A percentile compares a stretch with the other conserved stretches of the same genome.
Evolutionary conservation across 352 stramenopile species (phyloP).

Genomic region (Bremia lactucae): DNA sequence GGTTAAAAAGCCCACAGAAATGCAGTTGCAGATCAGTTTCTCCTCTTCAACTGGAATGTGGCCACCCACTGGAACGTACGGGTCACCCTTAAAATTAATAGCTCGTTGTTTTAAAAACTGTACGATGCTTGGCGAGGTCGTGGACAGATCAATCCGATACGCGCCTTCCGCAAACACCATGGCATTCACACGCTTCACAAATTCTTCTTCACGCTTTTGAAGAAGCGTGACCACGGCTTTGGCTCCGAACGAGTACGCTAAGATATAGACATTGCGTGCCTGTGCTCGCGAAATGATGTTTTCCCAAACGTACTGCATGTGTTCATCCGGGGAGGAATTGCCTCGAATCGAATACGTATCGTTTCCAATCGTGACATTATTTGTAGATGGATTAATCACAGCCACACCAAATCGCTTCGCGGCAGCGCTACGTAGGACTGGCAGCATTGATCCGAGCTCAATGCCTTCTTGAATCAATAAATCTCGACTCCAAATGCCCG

Average conservation of each 20-base stretch:
- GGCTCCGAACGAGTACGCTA: conserved; percentile 61
- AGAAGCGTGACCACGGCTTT: conserved; percentile 61
- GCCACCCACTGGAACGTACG: conserved; percentile 26
- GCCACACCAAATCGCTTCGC: conserved; percentile 37
- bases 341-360: conserved; percentile 44
- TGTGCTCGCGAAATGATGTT: conserved; percentile 51
- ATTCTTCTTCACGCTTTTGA: conserved; percentile 45
- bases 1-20: conserved; percentile 50
- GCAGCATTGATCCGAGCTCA: conserved; percentile 69
- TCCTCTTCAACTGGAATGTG: conserved; percentile 45
- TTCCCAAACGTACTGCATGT: conserved; percentile 69
- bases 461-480: conserved; percentile 67
- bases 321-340: conserved; percentile 51
- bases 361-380: conserved; percentile 54
- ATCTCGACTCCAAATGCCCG: conserved; percentile 72
- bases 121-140: conserved; percentile 36
- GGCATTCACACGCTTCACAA: conserved; percentile 39
- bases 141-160: conserved; percentile 44
- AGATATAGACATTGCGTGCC: conserved; percentile 48
- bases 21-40: conserved; percentile 50
- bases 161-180: conserved; percentile 63
- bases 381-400: conserved; percentile 66
- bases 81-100: conserved; percentile 71
- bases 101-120: conserved; percentile 50
- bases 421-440: conserved; percentile 41